Evolutionary conservation across 2,329 filamentous ascomycete genomes (phyloP), one percentile per base, ranked within the genome.

Genomic region (Berkeleyomyces rouxiae): DNA sequence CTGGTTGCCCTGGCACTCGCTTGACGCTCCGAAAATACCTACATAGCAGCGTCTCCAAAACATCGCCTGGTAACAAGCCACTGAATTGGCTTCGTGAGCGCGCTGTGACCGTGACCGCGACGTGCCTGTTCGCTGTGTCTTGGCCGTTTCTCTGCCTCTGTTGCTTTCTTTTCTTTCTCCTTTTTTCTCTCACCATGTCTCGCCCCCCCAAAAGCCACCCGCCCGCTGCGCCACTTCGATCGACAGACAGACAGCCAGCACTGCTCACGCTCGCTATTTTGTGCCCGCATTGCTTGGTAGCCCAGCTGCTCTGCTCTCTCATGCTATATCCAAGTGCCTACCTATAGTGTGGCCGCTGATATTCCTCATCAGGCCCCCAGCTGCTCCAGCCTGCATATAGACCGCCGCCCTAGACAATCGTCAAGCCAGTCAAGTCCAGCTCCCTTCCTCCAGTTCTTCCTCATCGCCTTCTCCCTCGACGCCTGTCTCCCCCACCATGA

Each of bases 201-300:
- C 39, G 7, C 37, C n/a, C 40, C 11, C 47, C 47, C 10, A 3
- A 23, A 9, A 53, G 16, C 47, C 11, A 36, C 47, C 47, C 11
- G 10, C 33, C 47, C 39, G 37, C 55, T 58, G 55, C 55, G 55
- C 55, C 55, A 58, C 55, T 16, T 40, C 40, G 55, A 58, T 58
- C 55, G 37, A 7, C 39, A 62, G 47, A 31, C 47, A 31, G 23
- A 23, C 23, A 23, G 23, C 23, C 23, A 23, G 23, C 23, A 23
- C 23, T 23, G 23, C 23, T 23, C 23, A 23, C 23, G 23, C 23
- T 23, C 23, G 23, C 23, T 23, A 23, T 23, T 23, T 23, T 23
- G 23, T 23, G 23, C 23, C 23, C 23, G 23, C 23, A 23, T 23
- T 23, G 44, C 13, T n/a, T 47, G 44, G 44, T 47, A 16, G n/a